Evolutionary conservation across 305 asterid genomes (phyloP).

Genomic region (Fraxinus nigra): DNA sequence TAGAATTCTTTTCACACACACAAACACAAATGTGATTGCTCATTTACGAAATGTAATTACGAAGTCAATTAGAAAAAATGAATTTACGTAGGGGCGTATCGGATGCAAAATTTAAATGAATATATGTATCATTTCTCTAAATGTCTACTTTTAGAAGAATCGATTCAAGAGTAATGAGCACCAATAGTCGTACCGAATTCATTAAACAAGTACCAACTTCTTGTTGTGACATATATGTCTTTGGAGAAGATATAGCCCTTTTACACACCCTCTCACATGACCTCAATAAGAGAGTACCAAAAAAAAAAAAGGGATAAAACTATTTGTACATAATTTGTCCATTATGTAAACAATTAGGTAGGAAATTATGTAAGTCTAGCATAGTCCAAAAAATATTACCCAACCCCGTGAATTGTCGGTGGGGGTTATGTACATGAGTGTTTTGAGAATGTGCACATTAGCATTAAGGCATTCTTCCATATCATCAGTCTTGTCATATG

Average conservation of each 20-base stretch:
- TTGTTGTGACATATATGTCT: neutral
- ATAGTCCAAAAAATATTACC: too few relatives aligned
- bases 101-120: neutral
- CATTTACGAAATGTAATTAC: neutral
- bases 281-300: too few relatives aligned
- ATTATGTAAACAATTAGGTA: too few relatives aligned
- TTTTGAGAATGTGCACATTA: neutral
- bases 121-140: neutral
- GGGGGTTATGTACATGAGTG: too few relatives aligned
- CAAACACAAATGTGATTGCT: neutral
- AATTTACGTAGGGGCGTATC: neutral
- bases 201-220: neutral
- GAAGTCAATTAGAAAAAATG: neutral
- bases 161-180: neutral
- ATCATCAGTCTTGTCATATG: slow-evolving; percentile 1
- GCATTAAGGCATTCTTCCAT: neutral
- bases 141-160: neutral
- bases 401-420: too few relatives aligned
- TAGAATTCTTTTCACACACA: neutral
- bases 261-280: too few relatives aligned
- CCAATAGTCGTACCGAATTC: neutral
- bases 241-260: neutral
- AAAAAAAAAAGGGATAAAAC: too few relatives aligned
- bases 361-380: too few relatives aligned
- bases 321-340: too few relatives aligned